Percentiles rank a stretch among this genome's conserved stretches.
Evolutionary conservation across 1,139 yeast species (phyloP).

Genomic region (Hyphopichia fennica): DNA sequence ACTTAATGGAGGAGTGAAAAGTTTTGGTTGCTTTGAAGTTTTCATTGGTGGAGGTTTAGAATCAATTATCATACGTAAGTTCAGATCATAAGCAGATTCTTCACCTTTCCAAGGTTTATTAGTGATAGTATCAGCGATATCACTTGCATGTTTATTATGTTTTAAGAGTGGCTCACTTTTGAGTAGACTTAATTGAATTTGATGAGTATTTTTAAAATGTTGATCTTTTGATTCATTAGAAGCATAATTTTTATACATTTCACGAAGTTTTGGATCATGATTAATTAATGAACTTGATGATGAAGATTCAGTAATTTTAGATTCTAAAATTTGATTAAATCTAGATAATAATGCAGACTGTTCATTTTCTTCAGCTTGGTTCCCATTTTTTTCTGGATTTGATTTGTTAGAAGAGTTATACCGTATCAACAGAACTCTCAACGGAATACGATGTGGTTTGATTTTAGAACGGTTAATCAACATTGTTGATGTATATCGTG

Average conservation of each 20-base stretch:
- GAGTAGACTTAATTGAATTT: conserved; percentile 22
- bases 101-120: conserved; percentile 69
- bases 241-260: conserved; percentile 11
- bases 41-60: conserved; percentile 44
- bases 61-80: conserved; percentile 65
- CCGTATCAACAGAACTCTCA: not conserved
- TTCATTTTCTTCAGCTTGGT: conserved; percentile 8
- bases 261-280: conserved; percentile 19
- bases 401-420: not conserved
- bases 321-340: conserved; percentile 30
- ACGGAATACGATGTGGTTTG: too few relatives aligned
- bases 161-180: conserved; percentile 30
- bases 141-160: conserved; percentile 49
- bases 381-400: not conserved
- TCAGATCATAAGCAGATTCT: conserved; percentile 53
- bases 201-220: conserved; percentile 15
- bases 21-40: conserved; percentile 5
- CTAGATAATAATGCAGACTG: conserved; percentile 22
- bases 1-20: conserved; percentile 25
- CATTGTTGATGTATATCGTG: too few relatives aligned
- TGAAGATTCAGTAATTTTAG: conserved; percentile 16
- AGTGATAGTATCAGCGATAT: conserved; percentile 44
- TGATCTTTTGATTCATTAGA: conserved; percentile 10
- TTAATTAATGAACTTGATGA: conserved; percentile 12
- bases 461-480: too few relatives aligned